phyloP scores from a whole-genome alignment of 2,329 filamentous ascomycete genomes.

The Chaetothyriales sp. region DNA sequence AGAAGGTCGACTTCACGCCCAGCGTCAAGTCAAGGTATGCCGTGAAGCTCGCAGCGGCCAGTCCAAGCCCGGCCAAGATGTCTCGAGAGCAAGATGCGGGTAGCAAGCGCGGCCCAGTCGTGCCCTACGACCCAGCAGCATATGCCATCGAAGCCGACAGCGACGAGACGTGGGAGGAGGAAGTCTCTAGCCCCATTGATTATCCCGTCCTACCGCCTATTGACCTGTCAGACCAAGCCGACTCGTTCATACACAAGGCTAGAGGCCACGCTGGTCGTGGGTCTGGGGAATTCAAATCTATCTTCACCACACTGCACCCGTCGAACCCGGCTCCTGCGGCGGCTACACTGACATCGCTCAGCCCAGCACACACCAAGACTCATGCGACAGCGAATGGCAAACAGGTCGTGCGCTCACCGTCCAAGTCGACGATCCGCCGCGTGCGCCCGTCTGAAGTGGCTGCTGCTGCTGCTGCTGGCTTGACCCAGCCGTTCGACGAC shows the following conservation, averaged over 20 bases:
- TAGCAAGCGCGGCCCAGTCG: slow-evolving; percentile 5
- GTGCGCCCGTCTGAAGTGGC: slow-evolving; percentile 23
- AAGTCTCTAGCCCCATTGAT: slow-evolving; percentile 17
- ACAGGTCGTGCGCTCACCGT: slow-evolving; percentile 11
- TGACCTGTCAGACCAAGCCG: slow-evolving; percentile 3
- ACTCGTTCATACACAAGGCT: slow-evolving; percentile 9
- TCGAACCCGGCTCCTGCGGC: slow-evolving; percentile 7
- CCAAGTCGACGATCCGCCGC: slow-evolving; percentile 25
- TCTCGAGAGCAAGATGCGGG: slow-evolving; percentile 10
- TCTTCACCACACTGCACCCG: slow-evolving; percentile 18
- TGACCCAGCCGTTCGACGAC: slow-evolving; percentile 16
- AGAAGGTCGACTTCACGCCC: slow-evolving; percentile 72
- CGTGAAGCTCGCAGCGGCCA: slow-evolving; percentile 20
- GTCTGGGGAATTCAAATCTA: slow-evolving; percentile 18
- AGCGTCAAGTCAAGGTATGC: slow-evolving; percentile 40
- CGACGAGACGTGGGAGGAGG: slow-evolving; percentile 13
- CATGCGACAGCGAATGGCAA: slow-evolving; percentile 8
- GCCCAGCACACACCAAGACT: slow-evolving; percentile 11
- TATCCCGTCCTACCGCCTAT: slow-evolving; percentile 24
- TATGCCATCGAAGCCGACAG: slow-evolving; percentile 14
- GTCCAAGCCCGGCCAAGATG: slow-evolving; percentile 29
- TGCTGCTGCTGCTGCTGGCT: too few species aligned
- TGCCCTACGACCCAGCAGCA: slow-evolving; percentile 16
- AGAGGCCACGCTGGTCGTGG: slow-evolving; percentile 19
- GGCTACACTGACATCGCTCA: slow-evolving; percentile 11